Evolutionary conservation across 306 rosid species (phyloP), one percentile per base, ranked within the genome.

Genomic region (Citrullus colocynthis): DNA sequence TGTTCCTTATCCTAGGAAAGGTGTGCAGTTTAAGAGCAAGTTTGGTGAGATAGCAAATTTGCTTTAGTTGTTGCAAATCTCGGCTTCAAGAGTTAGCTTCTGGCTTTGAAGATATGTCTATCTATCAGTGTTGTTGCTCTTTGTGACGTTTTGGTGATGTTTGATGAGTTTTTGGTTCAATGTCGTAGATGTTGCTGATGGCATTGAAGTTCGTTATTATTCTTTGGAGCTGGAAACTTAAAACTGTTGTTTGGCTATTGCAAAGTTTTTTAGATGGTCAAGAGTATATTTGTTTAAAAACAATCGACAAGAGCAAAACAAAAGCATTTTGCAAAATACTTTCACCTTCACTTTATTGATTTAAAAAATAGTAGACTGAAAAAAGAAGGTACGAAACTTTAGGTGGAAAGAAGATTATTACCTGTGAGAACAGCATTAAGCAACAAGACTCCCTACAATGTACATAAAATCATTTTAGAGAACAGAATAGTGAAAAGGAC

Each of bases 381-480:
- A 24, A 45, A 42, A 21, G n/a, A 70, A 48, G 59, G 55, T 20
- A 6, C 2, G 9, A 28, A 57, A 56, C 21, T 42, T 57, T 1
- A 7, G 70, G 48, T 6, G 39, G 2, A 20, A 24, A 9, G 49
- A 30, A 62, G 42, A 64, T 20, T 32, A 85, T 84, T 87, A 94
- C 98, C 98, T 32, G 97, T 90, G 24, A 95, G 97, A 82, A 90
- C 98, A 78, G 97, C 88, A 84, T 95, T 95, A 82, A 95, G 97
- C 84, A 95, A 83, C 78, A 95, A 90, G 77, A 95, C 97, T 54
- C 98, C 98, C 97, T 95, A 78, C 84, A 89, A 84, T 63, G 56
- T 78, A 82, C 63, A 37, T 77, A 7, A 51, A 74, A 65, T 24
- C 59, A 24, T 59, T 80, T 85, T 78, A 89, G 82, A 57, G 20